Conservation (phyloP, 805 yeast genomes). For the Ogataea methanolica region DNA sequence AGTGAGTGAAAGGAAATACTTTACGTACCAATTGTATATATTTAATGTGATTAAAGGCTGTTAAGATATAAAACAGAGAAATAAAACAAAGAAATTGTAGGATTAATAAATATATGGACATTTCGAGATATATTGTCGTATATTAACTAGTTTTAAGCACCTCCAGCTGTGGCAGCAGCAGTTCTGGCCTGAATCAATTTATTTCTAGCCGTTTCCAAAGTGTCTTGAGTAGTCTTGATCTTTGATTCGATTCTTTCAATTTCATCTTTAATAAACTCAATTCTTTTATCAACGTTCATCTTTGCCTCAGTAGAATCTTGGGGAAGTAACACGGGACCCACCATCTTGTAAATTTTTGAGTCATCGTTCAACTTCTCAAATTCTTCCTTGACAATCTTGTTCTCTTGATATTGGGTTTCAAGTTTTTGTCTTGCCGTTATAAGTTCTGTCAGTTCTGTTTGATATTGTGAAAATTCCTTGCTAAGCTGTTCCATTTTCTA, state of each 20-base stretch:
- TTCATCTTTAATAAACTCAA: constrained; percentile 81
- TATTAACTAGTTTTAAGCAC: neutral
- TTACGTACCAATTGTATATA: too few relatives aligned
- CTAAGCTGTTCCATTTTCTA: constrained; percentile 19
- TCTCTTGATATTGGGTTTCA: constrained; percentile 94
- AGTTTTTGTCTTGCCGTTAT: constrained; percentile 75
- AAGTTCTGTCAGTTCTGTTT: constrained; percentile 37
- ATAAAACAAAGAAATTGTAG: too few relatives aligned
- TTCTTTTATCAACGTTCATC: constrained; percentile 78
- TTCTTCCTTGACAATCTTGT: constrained; percentile 82
- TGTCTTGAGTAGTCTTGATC: constrained; percentile 50
- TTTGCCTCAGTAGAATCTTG: constrained; percentile 83
- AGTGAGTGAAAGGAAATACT: neutral
- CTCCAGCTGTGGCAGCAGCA: constrained; percentile 3
- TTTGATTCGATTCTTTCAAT: constrained; percentile 72
- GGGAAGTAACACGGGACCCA: constrained; percentile 89
- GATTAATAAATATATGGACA: neutral
- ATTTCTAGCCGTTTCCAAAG: constrained; percentile 56
- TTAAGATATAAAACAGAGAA: too few relatives aligned
- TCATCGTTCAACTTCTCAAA: constrained; percentile 55
- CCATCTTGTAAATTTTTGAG: constrained; percentile 78
- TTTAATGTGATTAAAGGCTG: too few relatives aligned
- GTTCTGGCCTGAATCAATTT: constrained; percentile 26
- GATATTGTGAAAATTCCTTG: constrained; percentile 22
- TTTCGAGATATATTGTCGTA: neutral